Conservation (phyloP, 306 rosid genomes). For the Vigna reflexopilosa region DNA sequence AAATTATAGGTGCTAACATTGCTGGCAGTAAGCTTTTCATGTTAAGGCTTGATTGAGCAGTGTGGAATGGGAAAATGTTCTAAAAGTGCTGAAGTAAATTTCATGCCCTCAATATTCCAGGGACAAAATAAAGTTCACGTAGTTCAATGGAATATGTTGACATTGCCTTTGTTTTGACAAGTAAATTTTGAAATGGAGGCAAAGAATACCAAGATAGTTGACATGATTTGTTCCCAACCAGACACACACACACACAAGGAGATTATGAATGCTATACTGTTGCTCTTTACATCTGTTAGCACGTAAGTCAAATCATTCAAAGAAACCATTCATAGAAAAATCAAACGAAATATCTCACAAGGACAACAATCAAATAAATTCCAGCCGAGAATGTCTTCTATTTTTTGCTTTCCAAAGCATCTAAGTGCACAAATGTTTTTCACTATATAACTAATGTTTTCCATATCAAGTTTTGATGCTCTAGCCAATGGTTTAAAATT, state of each 20-base stretch:
- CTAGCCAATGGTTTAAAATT: no score
- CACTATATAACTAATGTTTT: background rate
- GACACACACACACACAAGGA: background rate
- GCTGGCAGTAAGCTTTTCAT: background rate
- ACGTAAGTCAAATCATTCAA: background rate
- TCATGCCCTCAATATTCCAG: background rate
- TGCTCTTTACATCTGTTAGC: background rate
- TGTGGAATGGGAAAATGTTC: background rate
- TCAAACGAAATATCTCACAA: background rate
- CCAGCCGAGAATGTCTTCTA: background rate
- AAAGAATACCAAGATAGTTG: background rate
- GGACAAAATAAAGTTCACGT: background rate
- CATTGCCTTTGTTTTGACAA: background rate
- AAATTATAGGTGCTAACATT: background rate
- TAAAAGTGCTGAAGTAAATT: background rate
- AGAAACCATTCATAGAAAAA: background rate
- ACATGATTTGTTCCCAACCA: background rate
- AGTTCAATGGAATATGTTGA: background rate
- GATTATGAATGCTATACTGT: background rate
- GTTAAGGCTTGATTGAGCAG: background rate
- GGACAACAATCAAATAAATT: background rate
- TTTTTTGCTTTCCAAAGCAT: no score
- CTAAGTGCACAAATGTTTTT: background rate
- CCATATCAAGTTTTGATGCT: background rate
- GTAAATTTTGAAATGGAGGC: background rate